Evolutionary conservation across 495 filamentous ascomycete genomes (phyloP).

Genomic region (Lindgomyces ingoldianus): DNA sequence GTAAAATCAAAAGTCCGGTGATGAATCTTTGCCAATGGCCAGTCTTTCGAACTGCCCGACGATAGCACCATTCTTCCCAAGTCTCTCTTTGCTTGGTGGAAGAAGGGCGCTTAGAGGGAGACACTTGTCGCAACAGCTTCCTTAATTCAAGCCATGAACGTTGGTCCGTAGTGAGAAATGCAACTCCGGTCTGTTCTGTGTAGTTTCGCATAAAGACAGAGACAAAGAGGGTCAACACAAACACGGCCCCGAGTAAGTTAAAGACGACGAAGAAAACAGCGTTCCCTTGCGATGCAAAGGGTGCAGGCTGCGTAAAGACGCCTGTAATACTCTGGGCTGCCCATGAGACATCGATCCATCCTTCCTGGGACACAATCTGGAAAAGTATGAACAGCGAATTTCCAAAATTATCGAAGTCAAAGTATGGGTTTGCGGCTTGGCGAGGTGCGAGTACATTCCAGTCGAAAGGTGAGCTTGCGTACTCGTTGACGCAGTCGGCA

Average conservation of each 20-base stretch:
- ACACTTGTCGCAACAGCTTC: constrained; percentile 90
- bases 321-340: constrained; percentile 81
- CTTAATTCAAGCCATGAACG: constrained; percentile 94
- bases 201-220: constrained; percentile 99
- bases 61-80: constrained; percentile 93
- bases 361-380: constrained; percentile 98
- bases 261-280: constrained; percentile 93
- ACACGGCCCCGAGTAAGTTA: constrained; percentile 95
- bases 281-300: constrained; percentile 73
- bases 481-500: constrained; percentile 81
- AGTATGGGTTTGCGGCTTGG: constrained; percentile 76
- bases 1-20: constrained; percentile 74
- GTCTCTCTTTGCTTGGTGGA: constrained; percentile 68
- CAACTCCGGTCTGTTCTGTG: constrained; percentile 97
- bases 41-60: constrained; percentile 88
- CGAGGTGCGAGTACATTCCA: constrained; percentile 86
- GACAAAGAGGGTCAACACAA: constrained; percentile 96
- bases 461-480: constrained; percentile 67
- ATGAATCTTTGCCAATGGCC: constrained; percentile 87
- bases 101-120: constrained; percentile 83
- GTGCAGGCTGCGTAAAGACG: constrained; percentile 65
- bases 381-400: constrained; percentile 93
- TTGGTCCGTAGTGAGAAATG: constrained; percentile 94
- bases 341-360: constrained; percentile 91
- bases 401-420: constrained; percentile 92